Conservation (phyloP, 1,284 basidiomycete genomes). For the Peniophora sp. region DNA sequence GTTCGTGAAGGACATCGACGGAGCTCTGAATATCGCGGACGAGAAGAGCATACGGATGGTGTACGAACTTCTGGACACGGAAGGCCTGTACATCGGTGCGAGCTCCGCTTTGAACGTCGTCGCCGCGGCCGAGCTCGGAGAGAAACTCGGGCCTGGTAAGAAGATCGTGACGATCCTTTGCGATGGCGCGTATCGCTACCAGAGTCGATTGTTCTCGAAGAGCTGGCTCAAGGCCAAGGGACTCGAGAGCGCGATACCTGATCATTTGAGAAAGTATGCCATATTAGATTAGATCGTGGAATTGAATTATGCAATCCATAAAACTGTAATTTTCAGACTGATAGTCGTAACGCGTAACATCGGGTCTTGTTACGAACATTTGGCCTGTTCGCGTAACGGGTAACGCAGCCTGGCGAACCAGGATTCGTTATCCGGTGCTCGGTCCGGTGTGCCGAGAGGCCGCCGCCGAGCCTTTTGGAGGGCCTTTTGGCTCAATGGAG, state of each 20-base stretch:
- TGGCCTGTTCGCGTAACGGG: too few species aligned
- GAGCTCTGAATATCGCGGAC: conserved; percentile 85
- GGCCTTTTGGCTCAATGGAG: too few species aligned
- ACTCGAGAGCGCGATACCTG: conserved; percentile 75
- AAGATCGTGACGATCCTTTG: conserved; percentile 88
- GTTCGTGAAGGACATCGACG: conserved; percentile 75
- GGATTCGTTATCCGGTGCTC: too few species aligned
- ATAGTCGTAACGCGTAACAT: too few species aligned
- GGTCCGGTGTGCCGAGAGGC: too few species aligned
- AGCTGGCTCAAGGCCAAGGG: conserved; percentile 87
- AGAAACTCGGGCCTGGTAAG: conserved; percentile 79
- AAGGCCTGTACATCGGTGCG: conserved; percentile 96
- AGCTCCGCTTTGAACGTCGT: conserved; percentile 95
- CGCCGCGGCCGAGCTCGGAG: conserved; percentile 84
- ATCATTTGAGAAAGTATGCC: conserved; percentile 83
- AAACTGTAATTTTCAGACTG: too few species aligned
- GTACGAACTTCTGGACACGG: conserved; percentile 87
- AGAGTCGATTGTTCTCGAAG: conserved; percentile 93
- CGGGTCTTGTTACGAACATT: too few species aligned
- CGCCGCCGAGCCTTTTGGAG: too few species aligned
- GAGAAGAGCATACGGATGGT: conserved; percentile 90
- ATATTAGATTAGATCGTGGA: conserved; percentile 59
- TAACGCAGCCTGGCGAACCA: too few species aligned
- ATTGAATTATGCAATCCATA: too few species aligned
- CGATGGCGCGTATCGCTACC: conserved; percentile 96